phyloP scores from a whole-genome alignment of 495 filamentous ascomycete genomes.

The Penicillium ochrochloron region DNA sequence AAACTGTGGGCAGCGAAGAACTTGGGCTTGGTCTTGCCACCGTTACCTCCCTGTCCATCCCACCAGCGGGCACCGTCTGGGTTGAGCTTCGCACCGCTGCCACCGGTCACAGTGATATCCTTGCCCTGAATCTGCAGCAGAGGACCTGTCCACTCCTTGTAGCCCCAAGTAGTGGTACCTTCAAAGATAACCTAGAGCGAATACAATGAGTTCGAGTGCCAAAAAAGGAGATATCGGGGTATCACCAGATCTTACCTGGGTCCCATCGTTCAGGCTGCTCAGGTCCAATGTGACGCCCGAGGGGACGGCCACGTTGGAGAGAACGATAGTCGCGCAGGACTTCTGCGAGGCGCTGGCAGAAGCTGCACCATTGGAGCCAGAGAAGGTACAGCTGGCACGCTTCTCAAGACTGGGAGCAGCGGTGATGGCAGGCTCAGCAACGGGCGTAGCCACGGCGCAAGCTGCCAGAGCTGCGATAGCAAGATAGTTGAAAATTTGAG shows the following conservation, averaged over 20 bases:
- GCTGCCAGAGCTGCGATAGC: slow-evolving; percentile 5
- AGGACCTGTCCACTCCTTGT: slow-evolving; percentile 58
- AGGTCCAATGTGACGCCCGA: slow-evolving; percentile 58
- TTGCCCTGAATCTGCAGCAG: slow-evolving; percentile 52
- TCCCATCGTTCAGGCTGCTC: slow-evolving; percentile 48
- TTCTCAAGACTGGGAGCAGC: slow-evolving; percentile 12
- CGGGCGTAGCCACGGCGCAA: background rate
- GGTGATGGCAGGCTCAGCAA: slow-evolving; percentile 11
- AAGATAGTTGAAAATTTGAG: background rate
- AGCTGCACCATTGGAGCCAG: slow-evolving; percentile 33
- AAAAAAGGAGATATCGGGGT: background rate
- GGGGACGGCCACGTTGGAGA: slow-evolving; percentile 54
- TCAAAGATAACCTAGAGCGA: slow-evolving; percentile 50
- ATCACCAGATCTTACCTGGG: slow-evolving; percentile 46
- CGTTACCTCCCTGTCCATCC: slow-evolving; percentile 56
- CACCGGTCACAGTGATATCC: slow-evolving; percentile 48
- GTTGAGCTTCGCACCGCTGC: slow-evolving; percentile 46
- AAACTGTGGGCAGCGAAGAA: slow-evolving; percentile 58
- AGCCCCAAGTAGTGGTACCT: slow-evolving; percentile 57
- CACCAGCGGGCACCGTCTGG: slow-evolving; percentile 53
- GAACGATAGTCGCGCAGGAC: slow-evolving; percentile 55
- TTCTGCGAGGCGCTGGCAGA: slow-evolving; percentile 49
- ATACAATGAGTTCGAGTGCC: background rate
- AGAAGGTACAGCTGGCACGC: slow-evolving; percentile 52
- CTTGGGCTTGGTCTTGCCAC: slow-evolving; percentile 60